Evolutionary conservation across 75 land plant genomes (phyloP), one percentile per base, ranked within the genome.

Genomic region (Pinus albicaulis): DNA sequence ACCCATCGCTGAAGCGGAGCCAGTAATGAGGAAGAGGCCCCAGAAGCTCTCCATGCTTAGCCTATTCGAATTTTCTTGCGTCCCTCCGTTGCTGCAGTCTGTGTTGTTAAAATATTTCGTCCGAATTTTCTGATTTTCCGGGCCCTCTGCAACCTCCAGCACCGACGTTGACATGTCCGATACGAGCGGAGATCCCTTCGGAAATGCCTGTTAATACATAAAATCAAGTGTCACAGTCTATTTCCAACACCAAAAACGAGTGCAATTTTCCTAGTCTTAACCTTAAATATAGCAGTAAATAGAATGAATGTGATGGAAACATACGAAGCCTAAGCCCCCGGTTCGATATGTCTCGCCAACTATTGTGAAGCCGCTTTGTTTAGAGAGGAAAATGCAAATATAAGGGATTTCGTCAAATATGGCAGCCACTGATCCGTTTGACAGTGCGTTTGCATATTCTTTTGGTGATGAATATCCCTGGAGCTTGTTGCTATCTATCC

Each of bases 271-370:
- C 48, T 5, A 41, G 5, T 5, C 44, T 41, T 41, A 41, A 41
- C 44, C 44, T 6, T 41, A 41, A n/a, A n/a, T n/a, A 41, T 41
- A 5, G 2, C 44, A 41, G 5, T 41, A 4, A 41, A 41, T 2
- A 41, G 5, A 41, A 41, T 41, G 44, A 4, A 6, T 41, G 0
- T 41, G 4, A 41, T 41, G 44, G 6, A 56, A 12, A 85, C 77
- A 80, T 89, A 90, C 92, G 77, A 89, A 91, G 28, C 93, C 89
- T 76, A 85, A 80, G 7, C 93, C 93, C 8, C 89, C 88, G 22
- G 86, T 77, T 24, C 84, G 82, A 74, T 71, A 82, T 22, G 71
- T 74, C 13, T 79, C 85, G 12, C 89, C 93, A 48, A 85, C 82
- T 3, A 74, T 84, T 25, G 85, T 80, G 74, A 80, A 91, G 17